A percentile compares a stretch with the other conserved stretches of the same genome.
Conservation (phyloP, 2,329 filamentous ascomycete genomes). For the Colletotrichum somersetense region DNA sequence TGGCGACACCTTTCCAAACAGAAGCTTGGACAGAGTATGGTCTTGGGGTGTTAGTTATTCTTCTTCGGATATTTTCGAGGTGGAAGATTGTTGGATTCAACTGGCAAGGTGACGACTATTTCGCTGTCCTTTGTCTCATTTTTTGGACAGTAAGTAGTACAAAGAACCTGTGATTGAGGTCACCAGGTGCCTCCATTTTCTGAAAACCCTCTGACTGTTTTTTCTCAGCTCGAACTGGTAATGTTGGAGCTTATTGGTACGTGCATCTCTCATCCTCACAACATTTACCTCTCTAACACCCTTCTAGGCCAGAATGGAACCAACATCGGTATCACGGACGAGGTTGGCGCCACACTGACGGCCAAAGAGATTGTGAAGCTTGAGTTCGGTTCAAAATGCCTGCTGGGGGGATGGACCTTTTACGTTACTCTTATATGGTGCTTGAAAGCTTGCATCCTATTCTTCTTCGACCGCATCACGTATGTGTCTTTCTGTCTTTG, state of each 20-base stretch:
- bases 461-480: constrained; percentile 58
- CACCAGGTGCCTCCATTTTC: no score
- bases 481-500: constrained; percentile 43
- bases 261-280: neutral
- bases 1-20: constrained; percentile 56
- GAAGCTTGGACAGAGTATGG: constrained; percentile 60
- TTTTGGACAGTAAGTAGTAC: constrained; percentile 53
- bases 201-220: no score
- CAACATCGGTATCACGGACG: constrained; percentile 53
- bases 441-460: constrained; percentile 59
- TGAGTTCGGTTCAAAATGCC: constrained; percentile 52
- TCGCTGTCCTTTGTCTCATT: constrained; percentile 52
- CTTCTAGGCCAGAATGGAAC: constrained; percentile 53
- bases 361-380: constrained; percentile 47
- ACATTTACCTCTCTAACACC: neutral
- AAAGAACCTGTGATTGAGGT: no score
- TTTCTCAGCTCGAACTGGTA: constrained; percentile 8
- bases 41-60: constrained; percentile 53
- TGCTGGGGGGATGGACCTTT: constrained; percentile 55
- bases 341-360: constrained; percentile 49
- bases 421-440: constrained; percentile 58
- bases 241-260: constrained; percentile 35
- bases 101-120: constrained; percentile 60
- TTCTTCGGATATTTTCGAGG: constrained; percentile 55
- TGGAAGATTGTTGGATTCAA: constrained; percentile 55